Evolutionary conservation across 805 yeast genomes (phyloP).

Genomic region (Wickerhamiella lipophila): DNA sequence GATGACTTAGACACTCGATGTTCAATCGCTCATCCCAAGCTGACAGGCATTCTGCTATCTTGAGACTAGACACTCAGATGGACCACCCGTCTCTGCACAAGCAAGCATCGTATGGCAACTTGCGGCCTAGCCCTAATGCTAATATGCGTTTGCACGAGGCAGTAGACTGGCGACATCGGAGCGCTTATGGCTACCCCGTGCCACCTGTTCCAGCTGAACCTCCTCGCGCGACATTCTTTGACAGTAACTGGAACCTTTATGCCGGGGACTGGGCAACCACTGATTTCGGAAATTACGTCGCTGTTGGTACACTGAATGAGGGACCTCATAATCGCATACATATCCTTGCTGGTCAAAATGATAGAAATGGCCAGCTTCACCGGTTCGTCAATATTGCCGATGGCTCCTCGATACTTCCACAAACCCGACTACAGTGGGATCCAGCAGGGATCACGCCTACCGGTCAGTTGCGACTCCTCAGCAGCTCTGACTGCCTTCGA

Average conservation of each 20-base stretch:
- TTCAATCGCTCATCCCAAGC: neutral
- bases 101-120: conserved; percentile 11
- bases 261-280: conserved; percentile 41
- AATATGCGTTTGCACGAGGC: conserved; percentile 4
- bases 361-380: conserved; percentile 7
- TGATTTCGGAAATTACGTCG: conserved; percentile 36
- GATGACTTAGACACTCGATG: neutral
- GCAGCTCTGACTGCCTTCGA: conserved; percentile 60
- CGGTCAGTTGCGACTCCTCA: conserved; percentile 36
- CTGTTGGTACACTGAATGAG: conserved; percentile 68
- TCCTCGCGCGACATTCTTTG: conserved; percentile 26
- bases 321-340: conserved; percentile 53
- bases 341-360: conserved; percentile 21
- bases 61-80: conserved; percentile 2
- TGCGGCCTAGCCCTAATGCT: conserved; percentile 6
- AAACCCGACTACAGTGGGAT: conserved; percentile 66
- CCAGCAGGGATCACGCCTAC: conserved; percentile 32
- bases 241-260: conserved; percentile 39
- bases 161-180: conserved; percentile 8
- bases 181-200: conserved; percentile 19
- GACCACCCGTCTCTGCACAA: conserved; percentile 14
- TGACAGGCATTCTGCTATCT: neutral
- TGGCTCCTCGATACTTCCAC: conserved; percentile 48
- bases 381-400: conserved; percentile 35
- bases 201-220: conserved; percentile 27